Evolutionary conservation across 495 filamentous ascomycete species (phyloP).

Genomic region (Penicillium goetzii): DNA sequence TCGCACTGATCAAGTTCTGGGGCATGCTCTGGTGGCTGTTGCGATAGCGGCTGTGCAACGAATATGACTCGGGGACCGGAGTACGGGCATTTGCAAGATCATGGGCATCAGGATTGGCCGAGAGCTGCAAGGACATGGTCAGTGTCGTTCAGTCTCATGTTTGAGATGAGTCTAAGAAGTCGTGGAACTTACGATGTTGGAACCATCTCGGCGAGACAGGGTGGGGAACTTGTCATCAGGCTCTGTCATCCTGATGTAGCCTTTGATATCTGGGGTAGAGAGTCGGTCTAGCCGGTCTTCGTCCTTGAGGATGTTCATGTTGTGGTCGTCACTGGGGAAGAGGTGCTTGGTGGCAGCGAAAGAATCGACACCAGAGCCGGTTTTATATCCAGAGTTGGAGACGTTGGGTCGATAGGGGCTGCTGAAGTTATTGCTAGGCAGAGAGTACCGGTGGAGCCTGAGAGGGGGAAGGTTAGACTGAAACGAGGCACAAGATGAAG

Average conservation of each 20-base stretch:
- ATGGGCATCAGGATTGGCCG: slow-evolving; percentile 77
- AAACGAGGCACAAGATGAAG: slow-evolving; percentile 10
- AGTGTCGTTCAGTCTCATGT: slow-evolving; percentile 5
- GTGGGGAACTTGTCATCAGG: slow-evolving; percentile 85
- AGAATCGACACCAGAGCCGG: slow-evolving; percentile 57
- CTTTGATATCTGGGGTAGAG: slow-evolving; percentile 66
- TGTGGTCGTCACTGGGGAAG: slow-evolving; percentile 79
- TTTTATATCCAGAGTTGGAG: slow-evolving; percentile 42
- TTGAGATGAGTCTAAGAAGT: neutral
- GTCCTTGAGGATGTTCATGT: slow-evolving; percentile 47
- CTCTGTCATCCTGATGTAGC: slow-evolving; percentile 71
- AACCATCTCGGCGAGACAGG: slow-evolving; percentile 69
- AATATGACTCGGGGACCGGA: slow-evolving; percentile 68
- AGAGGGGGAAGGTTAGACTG: slow-evolving; percentile 19
- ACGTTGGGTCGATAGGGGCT: slow-evolving; percentile 59
- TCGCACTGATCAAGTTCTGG: slow-evolving; percentile 55
- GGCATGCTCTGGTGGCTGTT: slow-evolving; percentile 81
- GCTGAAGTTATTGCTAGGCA: slow-evolving; percentile 72
- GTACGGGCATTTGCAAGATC: slow-evolving; percentile 77
- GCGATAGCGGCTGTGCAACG: slow-evolving; percentile 71
- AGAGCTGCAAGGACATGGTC: slow-evolving; percentile 57
- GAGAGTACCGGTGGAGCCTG: slow-evolving; percentile 84
- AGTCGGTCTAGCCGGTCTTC: slow-evolving; percentile 42
- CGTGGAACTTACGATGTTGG: slow-evolving; percentile 64
- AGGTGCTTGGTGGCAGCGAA: slow-evolving; percentile 83